phyloP scores from a whole-genome alignment of 1,139 yeast species.

The Diutina scorzettiae region DNA sequence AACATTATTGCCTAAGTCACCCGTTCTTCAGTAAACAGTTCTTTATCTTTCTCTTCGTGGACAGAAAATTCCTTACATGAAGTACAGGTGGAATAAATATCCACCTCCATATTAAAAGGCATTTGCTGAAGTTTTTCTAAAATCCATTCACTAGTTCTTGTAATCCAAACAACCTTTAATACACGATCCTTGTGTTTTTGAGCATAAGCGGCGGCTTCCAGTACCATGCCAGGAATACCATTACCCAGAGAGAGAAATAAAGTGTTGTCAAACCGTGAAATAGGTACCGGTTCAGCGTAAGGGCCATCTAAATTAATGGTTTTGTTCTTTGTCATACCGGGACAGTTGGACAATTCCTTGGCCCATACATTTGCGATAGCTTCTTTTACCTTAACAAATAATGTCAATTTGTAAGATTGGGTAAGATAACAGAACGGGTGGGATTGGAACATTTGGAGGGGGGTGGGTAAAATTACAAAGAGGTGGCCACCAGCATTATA shows the following conservation, averaged over 20 bases:
- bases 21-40: not conserved
- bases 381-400: not conserved
- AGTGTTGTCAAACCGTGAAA: not conserved
- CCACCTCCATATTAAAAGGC: not conserved
- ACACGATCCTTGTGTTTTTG: not conserved
- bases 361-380: not conserved
- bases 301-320: not conserved
- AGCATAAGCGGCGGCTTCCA: not conserved
- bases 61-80: no score
- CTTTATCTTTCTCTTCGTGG: not conserved
- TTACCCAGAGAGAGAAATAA: not conserved
- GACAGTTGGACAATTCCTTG: not conserved
- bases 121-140: not conserved
- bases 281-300: not conserved
- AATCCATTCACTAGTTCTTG: not conserved
- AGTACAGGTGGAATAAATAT: no score
- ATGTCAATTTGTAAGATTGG: not conserved
- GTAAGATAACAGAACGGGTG: constrained; percentile 3
- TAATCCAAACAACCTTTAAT: not conserved
- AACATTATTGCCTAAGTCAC: not conserved
- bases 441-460: not conserved
- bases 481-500: not conserved
- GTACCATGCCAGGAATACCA: constrained; percentile 1
- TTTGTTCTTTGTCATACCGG: not conserved
- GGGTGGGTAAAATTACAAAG: not conserved